Evolutionary conservation across 2,329 filamentous ascomycete species (phyloP).

Genomic region (Fusarium continuum): DNA sequence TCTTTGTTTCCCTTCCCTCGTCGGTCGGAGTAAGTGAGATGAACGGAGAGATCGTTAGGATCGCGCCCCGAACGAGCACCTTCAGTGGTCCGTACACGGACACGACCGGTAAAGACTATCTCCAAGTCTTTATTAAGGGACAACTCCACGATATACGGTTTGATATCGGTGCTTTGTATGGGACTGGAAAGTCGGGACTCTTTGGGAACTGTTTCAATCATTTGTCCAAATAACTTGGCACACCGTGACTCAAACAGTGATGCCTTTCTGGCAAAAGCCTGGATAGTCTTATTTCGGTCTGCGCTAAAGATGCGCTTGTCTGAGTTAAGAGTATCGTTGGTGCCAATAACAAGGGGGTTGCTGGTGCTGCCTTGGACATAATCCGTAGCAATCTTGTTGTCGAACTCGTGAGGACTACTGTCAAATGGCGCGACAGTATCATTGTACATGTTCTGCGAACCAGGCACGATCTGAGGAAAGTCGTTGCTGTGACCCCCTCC

Average conservation of each 20-base stretch:
- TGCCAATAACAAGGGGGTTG: slow-evolving; percentile 54
- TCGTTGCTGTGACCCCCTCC: slow-evolving; percentile 56
- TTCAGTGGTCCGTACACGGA: slow-evolving; percentile 36
- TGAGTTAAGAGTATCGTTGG: slow-evolving; percentile 51
- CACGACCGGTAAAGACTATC: slow-evolving; percentile 39
- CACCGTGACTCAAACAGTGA: slow-evolving; percentile 51
- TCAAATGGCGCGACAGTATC: slow-evolving; percentile 49
- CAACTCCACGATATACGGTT: slow-evolving; percentile 45
- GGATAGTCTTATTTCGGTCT: slow-evolving; percentile 57
- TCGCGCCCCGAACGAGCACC: slow-evolving; percentile 38
- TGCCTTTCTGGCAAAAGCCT: slow-evolving; percentile 45
- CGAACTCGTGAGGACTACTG: slow-evolving; percentile 52
- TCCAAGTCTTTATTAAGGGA: slow-evolving; percentile 41
- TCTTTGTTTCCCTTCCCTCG: too few relatives aligned
- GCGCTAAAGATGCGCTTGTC: slow-evolving; percentile 56
- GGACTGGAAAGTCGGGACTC: slow-evolving; percentile 43
- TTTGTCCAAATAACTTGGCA: slow-evolving; percentile 44
- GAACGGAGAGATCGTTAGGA: slow-evolving; percentile 34
- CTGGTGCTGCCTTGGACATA: slow-evolving; percentile 53
- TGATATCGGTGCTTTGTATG: slow-evolving; percentile 45
- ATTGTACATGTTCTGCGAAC: slow-evolving; percentile 12
- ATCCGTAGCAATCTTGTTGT: slow-evolving; percentile 55
- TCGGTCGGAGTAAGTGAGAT: slow-evolving; percentile 28
- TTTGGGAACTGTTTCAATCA: slow-evolving; percentile 49
- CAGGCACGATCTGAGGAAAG: slow-evolving; percentile 51